Percentiles rank a stretch among this genome's conserved stretches.
Conservation (phyloP, 352 stramenopile genomes). For the Pythium volutum region DNA sequence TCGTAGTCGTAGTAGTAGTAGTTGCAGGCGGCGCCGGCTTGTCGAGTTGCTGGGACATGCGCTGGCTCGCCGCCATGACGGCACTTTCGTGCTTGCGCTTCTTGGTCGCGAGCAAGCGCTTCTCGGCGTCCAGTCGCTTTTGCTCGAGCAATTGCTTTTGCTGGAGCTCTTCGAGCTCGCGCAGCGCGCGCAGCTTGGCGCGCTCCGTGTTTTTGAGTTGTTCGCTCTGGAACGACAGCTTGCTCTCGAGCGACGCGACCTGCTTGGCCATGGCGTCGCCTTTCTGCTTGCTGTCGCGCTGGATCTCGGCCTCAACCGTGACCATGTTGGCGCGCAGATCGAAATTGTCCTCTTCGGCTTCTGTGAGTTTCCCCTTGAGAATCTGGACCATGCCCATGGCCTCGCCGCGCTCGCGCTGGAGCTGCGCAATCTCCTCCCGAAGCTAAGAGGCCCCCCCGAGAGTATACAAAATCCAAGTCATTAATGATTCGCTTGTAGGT, state of each 20-base stretch:
- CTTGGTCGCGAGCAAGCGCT: conserved; percentile 57
- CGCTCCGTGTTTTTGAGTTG: conserved; percentile 63
- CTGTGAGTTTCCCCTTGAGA: conserved; percentile 39
- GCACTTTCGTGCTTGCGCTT: conserved; percentile 58
- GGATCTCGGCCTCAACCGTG: conserved; percentile 49
- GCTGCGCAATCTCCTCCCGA: conserved; percentile 31
- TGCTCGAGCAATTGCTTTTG: conserved; percentile 52
- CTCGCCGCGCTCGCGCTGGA: conserved; percentile 54
- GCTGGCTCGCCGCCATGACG: conserved; percentile 47
- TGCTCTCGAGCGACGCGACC: conserved; percentile 51
- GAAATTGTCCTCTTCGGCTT: conserved; percentile 62
- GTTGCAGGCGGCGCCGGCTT: neutral
- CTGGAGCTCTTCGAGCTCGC: conserved; percentile 55
- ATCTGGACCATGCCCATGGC: conserved; percentile 55
- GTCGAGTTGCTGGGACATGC: conserved; percentile 31
- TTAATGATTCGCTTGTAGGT: too few relatives aligned
- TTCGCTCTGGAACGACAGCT: conserved; percentile 45
- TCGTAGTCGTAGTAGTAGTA: neutral
- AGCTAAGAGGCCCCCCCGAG: conserved; percentile 26
- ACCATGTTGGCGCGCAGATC: conserved; percentile 52
- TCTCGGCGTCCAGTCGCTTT: conserved; percentile 68
- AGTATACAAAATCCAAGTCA: too few relatives aligned
- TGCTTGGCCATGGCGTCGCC: conserved; percentile 41
- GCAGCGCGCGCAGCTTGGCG: conserved; percentile 41
- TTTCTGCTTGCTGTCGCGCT: conserved; percentile 38